Percentiles rank a stretch among this genome's conserved stretches.
Conservation (phyloP, 345 rosid genomes). For the Fremontodendron californicum region DNA sequence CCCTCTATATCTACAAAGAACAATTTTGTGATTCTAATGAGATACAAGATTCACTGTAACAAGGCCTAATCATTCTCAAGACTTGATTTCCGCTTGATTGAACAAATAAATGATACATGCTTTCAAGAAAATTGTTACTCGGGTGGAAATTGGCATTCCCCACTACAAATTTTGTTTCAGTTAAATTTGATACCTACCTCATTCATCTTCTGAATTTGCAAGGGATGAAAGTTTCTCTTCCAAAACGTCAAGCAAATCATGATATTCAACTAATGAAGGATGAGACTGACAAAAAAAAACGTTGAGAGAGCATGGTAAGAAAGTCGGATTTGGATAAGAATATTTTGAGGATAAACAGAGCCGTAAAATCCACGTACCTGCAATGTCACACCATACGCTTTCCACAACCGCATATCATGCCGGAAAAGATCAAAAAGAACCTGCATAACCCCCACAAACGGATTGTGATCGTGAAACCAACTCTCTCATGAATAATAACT, state of each 20-base stretch:
- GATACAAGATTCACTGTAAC: neutral
- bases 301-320: neutral
- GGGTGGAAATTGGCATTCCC: neutral
- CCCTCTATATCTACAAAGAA: slow-evolving; percentile 34
- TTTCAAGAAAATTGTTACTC: neutral
- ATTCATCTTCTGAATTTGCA: slow-evolving; percentile 23
- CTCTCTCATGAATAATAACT: neutral
- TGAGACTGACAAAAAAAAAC: slow-evolving; percentile 47
- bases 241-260: slow-evolving; percentile 60
- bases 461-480: neutral
- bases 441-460: slow-evolving; percentile 30
- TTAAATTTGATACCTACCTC: slow-evolving; percentile 1
- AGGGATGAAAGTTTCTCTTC: slow-evolving; percentile 53
- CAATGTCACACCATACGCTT: slow-evolving; percentile 76
- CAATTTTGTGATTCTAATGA: slow-evolving; percentile 2
- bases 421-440: slow-evolving; percentile 86
- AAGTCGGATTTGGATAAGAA: neutral
- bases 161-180: slow-evolving; percentile 11
- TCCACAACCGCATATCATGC: slow-evolving; percentile 73
- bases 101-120: neutral
- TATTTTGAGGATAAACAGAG: neutral
- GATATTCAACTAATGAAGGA: slow-evolving; percentile 61
- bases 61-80: neutral
- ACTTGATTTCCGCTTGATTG: neutral
- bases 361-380: slow-evolving; percentile 36